phyloP scores from a whole-genome alignment of 139 green algal species.

The Volvox africanus region DNA sequence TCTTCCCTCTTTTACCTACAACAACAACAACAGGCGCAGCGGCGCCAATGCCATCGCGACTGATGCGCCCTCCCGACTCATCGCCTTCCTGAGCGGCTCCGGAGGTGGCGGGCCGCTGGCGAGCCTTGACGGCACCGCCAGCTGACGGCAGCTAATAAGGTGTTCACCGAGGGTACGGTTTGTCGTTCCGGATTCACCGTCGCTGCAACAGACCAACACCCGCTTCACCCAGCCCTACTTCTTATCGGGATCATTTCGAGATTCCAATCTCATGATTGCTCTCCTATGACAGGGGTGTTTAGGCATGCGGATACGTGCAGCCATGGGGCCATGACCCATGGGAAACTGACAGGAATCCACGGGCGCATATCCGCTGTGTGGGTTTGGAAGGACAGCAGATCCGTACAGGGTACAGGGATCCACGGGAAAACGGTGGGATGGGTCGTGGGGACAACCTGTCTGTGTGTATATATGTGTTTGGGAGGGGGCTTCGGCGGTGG shows the following conservation, averaged over 20 bases:
- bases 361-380: too few relatives aligned
- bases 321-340: too few relatives aligned
- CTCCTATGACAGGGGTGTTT: background rate
- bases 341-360: too few relatives aligned
- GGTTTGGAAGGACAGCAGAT: too few relatives aligned
- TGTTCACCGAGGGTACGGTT: too few relatives aligned
- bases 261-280: background rate
- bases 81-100: background rate
- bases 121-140: background rate
- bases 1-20: background rate
- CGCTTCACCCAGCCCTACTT: background rate
- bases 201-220: background rate
- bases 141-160: background rate
- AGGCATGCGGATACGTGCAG: background rate
- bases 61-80: slow-evolving; percentile 4
- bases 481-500: too few relatives aligned
- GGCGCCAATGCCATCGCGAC: slow-evolving; percentile 40
- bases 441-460: too few relatives aligned
- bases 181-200: background rate
- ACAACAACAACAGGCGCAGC: background rate
- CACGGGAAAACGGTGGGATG: too few relatives aligned
- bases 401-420: too few relatives aligned
- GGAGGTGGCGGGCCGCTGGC: background rate
- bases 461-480: too few relatives aligned
- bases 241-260: background rate